Conservation (phyloP, 768 basidiomycete species). For the Lactifluus piperatus region DNA sequence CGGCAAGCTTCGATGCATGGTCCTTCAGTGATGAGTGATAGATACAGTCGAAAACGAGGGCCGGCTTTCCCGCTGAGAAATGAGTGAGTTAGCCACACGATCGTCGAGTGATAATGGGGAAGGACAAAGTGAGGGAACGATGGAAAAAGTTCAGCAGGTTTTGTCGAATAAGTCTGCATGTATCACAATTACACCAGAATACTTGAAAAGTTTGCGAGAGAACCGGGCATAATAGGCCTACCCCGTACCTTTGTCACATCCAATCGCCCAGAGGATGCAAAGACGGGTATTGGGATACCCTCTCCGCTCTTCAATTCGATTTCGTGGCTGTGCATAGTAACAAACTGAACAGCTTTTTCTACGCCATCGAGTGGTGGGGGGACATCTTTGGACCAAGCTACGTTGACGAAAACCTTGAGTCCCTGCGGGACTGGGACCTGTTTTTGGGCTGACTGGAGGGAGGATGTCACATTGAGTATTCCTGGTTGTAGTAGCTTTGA, state of each 20-base stretch:
- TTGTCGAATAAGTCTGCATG: no score
- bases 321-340: constrained; percentile 38
- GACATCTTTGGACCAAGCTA: constrained; percentile 62
- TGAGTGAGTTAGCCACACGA: no score
- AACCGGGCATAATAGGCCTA: neutral
- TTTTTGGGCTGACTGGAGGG: constrained; percentile 17
- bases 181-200: no score
- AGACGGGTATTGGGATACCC: constrained; percentile 55
- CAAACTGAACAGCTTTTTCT: constrained; percentile 47
- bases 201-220: no score
- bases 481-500: constrained; percentile 38
- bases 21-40: no score
- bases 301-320: constrained; percentile 32
- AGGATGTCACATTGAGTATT: constrained; percentile 35
- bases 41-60: no score
- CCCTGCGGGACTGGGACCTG: constrained; percentile 36
- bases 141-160: no score
- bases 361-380: constrained; percentile 58
- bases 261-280: constrained; percentile 38
- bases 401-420: constrained; percentile 66
- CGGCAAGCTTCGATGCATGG: no score
- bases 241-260: constrained; percentile 63
- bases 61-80: no score
- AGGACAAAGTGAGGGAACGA: no score
- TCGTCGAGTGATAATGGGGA: neutral